A percentile compares a stretch with the other conserved stretches of the same genome.
Conservation (phyloP, 202 grass and related monocot species). For the Eragrostis tef region DNA sequence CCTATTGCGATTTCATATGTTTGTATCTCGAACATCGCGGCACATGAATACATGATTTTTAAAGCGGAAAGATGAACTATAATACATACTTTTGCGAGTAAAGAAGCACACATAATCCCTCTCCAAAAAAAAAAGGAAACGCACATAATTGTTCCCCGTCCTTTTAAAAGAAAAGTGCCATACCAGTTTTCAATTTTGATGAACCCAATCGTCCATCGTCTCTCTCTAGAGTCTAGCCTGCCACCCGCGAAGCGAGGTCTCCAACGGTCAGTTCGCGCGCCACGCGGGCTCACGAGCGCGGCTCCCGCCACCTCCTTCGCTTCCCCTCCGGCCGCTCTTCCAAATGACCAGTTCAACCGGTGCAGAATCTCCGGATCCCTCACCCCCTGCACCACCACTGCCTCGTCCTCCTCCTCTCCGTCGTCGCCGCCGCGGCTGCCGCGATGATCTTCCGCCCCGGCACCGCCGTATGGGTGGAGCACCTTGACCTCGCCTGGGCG, state of each 20-base stretch:
- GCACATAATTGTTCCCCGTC: no score
- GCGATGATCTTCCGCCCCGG: slow-evolving; percentile 49
- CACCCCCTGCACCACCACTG: slow-evolving; percentile 6
- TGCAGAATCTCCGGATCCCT: neutral
- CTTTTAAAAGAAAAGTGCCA: neutral
- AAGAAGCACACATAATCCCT: no score
- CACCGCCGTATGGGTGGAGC: slow-evolving; percentile 63
- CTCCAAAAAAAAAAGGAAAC: no score
- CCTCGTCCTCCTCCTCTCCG: neutral
- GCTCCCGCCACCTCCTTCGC: slow-evolving; percentile 33
- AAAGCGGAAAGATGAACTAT: no score
- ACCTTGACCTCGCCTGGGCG: slow-evolving; percentile 51
- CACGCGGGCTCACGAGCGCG: slow-evolving; percentile 30
- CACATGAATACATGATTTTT: no score
- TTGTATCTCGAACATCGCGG: no score
- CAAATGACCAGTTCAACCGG: slow-evolving; percentile 32
- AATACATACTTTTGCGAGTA: no score
- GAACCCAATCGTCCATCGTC: neutral
- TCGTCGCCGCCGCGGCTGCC: neutral
- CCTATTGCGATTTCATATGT: no score
- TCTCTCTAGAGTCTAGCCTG: no score
- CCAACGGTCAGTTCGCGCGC: neutral
- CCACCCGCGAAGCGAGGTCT: neutral
- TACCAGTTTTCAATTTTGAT: no score
- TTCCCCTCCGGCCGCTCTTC: slow-evolving; percentile 9